Conservation (phyloP, 2,329 filamentous ascomycete genomes). For the Apiospora hydei region DNA sequence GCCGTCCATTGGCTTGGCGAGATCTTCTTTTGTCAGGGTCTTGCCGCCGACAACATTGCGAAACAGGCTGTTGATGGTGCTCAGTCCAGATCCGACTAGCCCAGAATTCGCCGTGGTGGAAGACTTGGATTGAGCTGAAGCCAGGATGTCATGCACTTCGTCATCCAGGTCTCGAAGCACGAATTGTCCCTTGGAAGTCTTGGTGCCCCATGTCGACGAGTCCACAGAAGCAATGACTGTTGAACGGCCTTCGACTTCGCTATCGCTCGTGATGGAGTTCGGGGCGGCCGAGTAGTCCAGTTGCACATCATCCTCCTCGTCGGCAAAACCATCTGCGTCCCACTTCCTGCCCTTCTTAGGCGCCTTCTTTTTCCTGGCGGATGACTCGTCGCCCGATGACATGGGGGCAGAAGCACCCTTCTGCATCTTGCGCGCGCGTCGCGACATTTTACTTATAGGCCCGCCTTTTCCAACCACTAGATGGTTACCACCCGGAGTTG, state of each 20-base stretch:
- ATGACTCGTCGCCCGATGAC: constrained; percentile 85
- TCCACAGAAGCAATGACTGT: constrained; percentile 77
- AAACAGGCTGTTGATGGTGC: constrained; percentile 86
- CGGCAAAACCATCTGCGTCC: constrained; percentile 87
- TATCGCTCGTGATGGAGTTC: constrained; percentile 59
- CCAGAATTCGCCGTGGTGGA: constrained; percentile 63
- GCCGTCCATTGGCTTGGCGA: constrained; percentile 90
- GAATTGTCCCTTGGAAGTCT: constrained; percentile 88
- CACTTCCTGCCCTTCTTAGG: constrained; percentile 89
- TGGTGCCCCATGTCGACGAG: constrained; percentile 82
- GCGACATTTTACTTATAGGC: constrained; percentile 78
- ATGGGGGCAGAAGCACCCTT: constrained; percentile 65
- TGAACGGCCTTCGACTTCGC: constrained; percentile 58
- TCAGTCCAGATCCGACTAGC: constrained; percentile 80
- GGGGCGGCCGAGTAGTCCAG: constrained; percentile 84
- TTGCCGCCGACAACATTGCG: constrained; percentile 96
- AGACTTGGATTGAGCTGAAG: constrained; percentile 74
- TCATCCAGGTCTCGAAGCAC: constrained; percentile 92
- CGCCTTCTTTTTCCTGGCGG: constrained; percentile 67
- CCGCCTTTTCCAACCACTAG: constrained; percentile 77
- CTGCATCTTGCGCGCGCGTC: constrained; percentile 75
- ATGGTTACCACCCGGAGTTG: constrained; percentile 73
- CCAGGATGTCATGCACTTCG: constrained; percentile 89
- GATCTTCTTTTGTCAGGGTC: constrained; percentile 84
- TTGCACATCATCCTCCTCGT: constrained; percentile 80